Percentiles rank a stretch among this genome's conserved stretches.
Conservation (phyloP, 257 asterid genomes). For the Cinchona pubescens region DNA sequence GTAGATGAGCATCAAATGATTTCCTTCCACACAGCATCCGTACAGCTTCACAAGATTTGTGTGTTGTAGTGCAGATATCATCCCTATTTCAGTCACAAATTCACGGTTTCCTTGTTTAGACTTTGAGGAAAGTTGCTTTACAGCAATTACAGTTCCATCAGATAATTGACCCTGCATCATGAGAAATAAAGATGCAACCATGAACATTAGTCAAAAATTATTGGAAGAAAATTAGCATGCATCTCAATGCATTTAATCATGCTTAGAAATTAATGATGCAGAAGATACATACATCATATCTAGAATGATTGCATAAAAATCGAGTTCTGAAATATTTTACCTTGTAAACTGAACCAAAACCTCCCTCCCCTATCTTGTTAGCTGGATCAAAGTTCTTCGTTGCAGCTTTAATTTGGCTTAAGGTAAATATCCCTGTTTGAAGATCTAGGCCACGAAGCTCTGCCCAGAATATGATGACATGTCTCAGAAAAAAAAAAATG, state of each 20-base stretch:
- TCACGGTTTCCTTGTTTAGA: slow-evolving; percentile 89
- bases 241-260: background rate
- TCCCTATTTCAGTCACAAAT: slow-evolving; percentile 82
- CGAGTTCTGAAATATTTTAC: slow-evolving; percentile 29
- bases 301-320: background rate
- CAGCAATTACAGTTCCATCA: slow-evolving; percentile 87
- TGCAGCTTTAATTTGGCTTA: slow-evolving; percentile 75
- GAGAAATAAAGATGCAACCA: slow-evolving; percentile 6
- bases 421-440: slow-evolving; percentile 72
- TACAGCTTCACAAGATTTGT: slow-evolving; percentile 84
- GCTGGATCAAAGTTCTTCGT: slow-evolving; percentile 77
- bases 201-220: background rate
- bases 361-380: slow-evolving; percentile 93
- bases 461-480: slow-evolving; percentile 26
- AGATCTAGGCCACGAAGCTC: slow-evolving; percentile 79
- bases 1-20: slow-evolving; percentile 62
- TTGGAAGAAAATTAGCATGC: background rate
- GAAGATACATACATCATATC: background rate
- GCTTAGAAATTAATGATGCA: background rate
- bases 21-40: slow-evolving; percentile 90
- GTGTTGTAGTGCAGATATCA: slow-evolving; percentile 81
- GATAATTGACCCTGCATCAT: slow-evolving; percentile 59
- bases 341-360: slow-evolving; percentile 89
- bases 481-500: background rate
- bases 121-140: slow-evolving; percentile 86